Evolutionary conservation across 1,284 basidiomycete species (phyloP).

Genomic region (Malassezia nana): DNA sequence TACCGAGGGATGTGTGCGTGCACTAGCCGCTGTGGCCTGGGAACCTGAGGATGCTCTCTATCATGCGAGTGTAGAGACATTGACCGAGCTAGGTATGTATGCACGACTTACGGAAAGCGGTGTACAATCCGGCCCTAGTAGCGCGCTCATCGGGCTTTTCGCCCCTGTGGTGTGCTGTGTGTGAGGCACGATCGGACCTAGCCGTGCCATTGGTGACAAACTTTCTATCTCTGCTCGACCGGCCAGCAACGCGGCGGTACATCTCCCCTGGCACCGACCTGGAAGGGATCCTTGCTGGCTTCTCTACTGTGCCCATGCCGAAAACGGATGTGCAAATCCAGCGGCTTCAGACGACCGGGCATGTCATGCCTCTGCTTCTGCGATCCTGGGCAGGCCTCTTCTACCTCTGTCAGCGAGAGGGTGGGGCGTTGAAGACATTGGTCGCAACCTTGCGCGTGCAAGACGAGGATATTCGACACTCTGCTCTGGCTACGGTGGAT

Average conservation of each 20-base stretch:
- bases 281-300: conserved; percentile 52
- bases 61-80: conserved; percentile 71
- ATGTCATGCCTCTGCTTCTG: conserved; percentile 67
- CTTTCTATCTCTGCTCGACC: conserved; percentile 75
- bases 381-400: conserved; percentile 88
- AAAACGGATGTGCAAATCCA: conserved; percentile 29
- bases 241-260: conserved; percentile 69
- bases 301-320: conserved; percentile 49
- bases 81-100: conserved; percentile 70
- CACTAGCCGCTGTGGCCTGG: conserved; percentile 83
- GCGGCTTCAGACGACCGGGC: conserved; percentile 72
- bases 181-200: conserved; percentile 77
- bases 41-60: conserved; percentile 82
- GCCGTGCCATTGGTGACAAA: conserved; percentile 71
- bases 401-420: conserved; percentile 85
- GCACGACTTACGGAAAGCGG: conserved; percentile 48
- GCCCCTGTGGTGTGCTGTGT: conserved; percentile 73
- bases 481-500: conserved; percentile 66
- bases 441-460: conserved; percentile 80
- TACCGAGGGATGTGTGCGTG: conserved; percentile 53
- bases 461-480: conserved; percentile 65
- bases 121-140: conserved; percentile 76
- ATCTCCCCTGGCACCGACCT: conserved; percentile 75
- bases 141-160: conserved; percentile 72
- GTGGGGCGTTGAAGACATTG: conserved; percentile 71